Conservation (phyloP, 225 moss, liverwort and hornwort genomes). For the Ulota crispa region DNA sequence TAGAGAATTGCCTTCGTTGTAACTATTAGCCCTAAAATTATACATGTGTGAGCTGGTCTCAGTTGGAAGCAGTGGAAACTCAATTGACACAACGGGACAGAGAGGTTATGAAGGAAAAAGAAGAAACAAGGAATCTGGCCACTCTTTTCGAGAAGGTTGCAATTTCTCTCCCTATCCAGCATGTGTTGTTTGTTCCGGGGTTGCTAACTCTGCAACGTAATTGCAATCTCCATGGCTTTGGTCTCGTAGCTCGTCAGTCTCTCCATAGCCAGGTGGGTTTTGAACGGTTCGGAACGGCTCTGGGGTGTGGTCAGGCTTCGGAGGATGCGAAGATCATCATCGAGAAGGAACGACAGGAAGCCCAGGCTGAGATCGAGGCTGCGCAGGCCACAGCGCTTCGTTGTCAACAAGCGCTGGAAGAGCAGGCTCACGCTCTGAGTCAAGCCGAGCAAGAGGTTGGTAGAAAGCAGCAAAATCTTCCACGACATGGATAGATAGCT, state of each 20-base stretch:
- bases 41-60: slow-evolving; percentile 1
- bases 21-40: neutral
- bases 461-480: too few species aligned
- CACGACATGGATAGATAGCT: neutral
- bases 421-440: slow-evolving; percentile 47
- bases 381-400: slow-evolving; percentile 52
- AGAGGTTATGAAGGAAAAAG: slow-evolving; percentile 42
- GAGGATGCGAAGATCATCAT: slow-evolving; percentile 56
- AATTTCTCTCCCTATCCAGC: neutral
- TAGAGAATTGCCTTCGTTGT: neutral
- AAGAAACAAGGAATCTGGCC: slow-evolving; percentile 46
- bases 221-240: neutral
- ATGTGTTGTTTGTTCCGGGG: neutral
- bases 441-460: slow-evolving; percentile 43
- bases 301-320: slow-evolving; percentile 37
- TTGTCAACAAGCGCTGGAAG: slow-evolving; percentile 54
- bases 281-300: neutral
- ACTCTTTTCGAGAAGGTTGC: slow-evolving; percentile 52
- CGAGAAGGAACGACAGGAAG: slow-evolving; percentile 55
- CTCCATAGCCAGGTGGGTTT: neutral
- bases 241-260: neutral
- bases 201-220: neutral
- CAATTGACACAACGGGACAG: slow-evolving; percentile 56
- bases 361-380: slow-evolving; percentile 55
- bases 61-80: slow-evolving; percentile 58